Evolutionary conservation across 2,329 filamentous ascomycete species (phyloP).

Genomic region (Xylariales sp.): DNA sequence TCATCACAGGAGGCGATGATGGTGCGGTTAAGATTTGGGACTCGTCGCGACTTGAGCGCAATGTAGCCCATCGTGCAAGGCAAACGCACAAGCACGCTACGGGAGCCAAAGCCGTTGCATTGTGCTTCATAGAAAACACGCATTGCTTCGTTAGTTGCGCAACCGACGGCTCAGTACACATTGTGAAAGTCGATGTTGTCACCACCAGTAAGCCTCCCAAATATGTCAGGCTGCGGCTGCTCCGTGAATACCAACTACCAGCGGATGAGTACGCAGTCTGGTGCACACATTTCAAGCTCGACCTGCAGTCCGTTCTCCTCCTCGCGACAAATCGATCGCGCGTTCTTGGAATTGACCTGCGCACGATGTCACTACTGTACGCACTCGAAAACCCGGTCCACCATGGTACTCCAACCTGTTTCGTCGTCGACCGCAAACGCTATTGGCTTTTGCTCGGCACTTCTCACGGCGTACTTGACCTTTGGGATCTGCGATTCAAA

Average conservation of each 20-base stretch:
- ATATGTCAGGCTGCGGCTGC: constrained; percentile 71
- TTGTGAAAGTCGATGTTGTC: constrained; percentile 69
- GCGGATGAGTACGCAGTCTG: constrained; percentile 75
- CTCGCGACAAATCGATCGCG: constrained; percentile 83
- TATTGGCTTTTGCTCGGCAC: constrained; percentile 93
- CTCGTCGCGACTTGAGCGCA: constrained; percentile 80
- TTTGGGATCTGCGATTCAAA: constrained; percentile 96
- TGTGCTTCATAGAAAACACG: constrained; percentile 91
- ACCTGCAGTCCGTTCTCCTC: constrained; percentile 75
- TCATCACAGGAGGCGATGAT: constrained; percentile 89
- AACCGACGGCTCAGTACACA: constrained; percentile 83
- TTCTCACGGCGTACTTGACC: constrained; percentile 83
- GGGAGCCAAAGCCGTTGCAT: constrained; percentile 68
- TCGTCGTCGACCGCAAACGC: constrained; percentile 78
- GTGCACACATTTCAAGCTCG: constrained; percentile 86
- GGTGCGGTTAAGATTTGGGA: constrained; percentile 93
- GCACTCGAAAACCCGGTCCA: constrained; percentile 81
- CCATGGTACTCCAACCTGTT: constrained; percentile 87
- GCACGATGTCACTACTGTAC: constrained; percentile 79
- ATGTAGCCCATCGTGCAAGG: constrained; percentile 80
- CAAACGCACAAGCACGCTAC: constrained; percentile 75
- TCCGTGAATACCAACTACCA: constrained; percentile 78
- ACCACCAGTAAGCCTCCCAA: constrained; percentile 48
- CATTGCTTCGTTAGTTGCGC: constrained; percentile 91
- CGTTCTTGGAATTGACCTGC: constrained; percentile 78